A percentile compares a stretch with the other conserved stretches of the same genome.
These are phyloP conservation scores for Nakaseomyces bracarensis DNA, from an alignment of 1,139 yeast species.

Conservation along the genomic window DNA sequence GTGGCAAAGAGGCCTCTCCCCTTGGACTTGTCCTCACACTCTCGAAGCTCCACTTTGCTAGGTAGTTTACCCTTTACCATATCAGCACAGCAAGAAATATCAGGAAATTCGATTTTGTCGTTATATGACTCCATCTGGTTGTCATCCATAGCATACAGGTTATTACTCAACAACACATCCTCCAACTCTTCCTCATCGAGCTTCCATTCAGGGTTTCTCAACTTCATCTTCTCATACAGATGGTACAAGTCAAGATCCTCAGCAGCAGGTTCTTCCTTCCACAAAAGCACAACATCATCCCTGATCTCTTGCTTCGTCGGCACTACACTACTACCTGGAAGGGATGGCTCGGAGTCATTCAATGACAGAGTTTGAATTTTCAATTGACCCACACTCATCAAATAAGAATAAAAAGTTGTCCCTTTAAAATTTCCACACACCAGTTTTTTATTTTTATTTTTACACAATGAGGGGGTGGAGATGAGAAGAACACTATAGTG, in stretches of 20 bases:
- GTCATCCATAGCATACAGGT: constrained; percentile 17
- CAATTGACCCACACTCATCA: constrained; percentile 11
- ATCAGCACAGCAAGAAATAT: constrained; percentile 25
- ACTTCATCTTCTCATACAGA: constrained; percentile 45
- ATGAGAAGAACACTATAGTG: no score
- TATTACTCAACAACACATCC: constrained; percentile 6
- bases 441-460: no score
- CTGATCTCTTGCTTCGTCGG: constrained; percentile 64
- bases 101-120: constrained; percentile 47
- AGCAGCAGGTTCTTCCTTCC: constrained; percentile 61
- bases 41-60: constrained; percentile 21
- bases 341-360: constrained; percentile 10
- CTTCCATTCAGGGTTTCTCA: constrained; percentile 52
- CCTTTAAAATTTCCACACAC: not conserved
- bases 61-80: constrained; percentile 1
- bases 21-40: constrained; percentile 33
- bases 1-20: constrained; percentile 47
- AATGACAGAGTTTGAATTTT: constrained; percentile 14
- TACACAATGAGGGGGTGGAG: no score
- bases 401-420: not conserved
- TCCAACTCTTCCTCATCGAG: constrained; percentile 23
- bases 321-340: constrained; percentile 17
- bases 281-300: constrained; percentile 50
- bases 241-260: constrained; percentile 51
- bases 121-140: constrained; percentile 43